Percentiles rank a stretch among this genome's conserved stretches.
Evolutionary conservation across 805 yeast species (phyloP).

Genomic region (Torulaspora delbrueckii): DNA sequence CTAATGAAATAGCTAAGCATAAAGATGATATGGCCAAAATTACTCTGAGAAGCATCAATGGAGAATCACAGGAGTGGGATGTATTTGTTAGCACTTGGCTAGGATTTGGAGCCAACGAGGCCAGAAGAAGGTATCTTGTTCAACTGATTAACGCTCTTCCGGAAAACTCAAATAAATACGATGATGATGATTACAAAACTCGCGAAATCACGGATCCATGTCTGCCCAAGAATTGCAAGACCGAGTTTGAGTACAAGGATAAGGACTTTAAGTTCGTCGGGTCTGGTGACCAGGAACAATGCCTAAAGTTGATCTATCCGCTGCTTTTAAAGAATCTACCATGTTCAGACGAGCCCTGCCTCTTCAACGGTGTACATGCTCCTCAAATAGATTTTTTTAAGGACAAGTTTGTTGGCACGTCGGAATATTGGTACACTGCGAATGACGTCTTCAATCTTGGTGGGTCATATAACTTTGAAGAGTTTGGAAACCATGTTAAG

Average conservation of each 20-base stretch:
- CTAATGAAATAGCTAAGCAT: constrained; percentile 57
- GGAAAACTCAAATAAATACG: constrained; percentile 43
- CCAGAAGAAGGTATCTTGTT: constrained; percentile 65
- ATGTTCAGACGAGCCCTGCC: constrained; percentile 82
- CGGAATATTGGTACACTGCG: constrained; percentile 97
- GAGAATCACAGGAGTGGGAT: constrained; percentile 68
- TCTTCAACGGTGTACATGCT: constrained; percentile 93
- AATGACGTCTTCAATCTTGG: constrained; percentile 85
- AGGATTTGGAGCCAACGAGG: constrained; percentile 96
- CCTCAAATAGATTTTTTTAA: constrained; percentile 75
- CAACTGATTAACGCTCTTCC: constrained; percentile 50
- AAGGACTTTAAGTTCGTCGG: constrained; percentile 54
- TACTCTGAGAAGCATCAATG: constrained; percentile 61
- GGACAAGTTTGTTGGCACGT: constrained; percentile 86
- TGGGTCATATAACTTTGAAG: constrained; percentile 76
- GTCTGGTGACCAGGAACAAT: constrained; percentile 70
- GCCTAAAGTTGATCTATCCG: constrained; percentile 70
- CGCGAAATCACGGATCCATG: constrained; percentile 65
- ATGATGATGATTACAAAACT: constrained; percentile 42
- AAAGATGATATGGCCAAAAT: constrained; percentile 68
- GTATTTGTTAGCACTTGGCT: constrained; percentile 95
- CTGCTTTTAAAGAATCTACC: constrained; percentile 72
- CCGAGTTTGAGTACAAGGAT: constrained; percentile 45
- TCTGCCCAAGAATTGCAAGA: constrained; percentile 57
- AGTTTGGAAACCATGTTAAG: constrained; percentile 60